phyloP scores from a whole-genome alignment of 202 grass and related monocot species.

The Dendrocalamus latiflorus region DNA sequence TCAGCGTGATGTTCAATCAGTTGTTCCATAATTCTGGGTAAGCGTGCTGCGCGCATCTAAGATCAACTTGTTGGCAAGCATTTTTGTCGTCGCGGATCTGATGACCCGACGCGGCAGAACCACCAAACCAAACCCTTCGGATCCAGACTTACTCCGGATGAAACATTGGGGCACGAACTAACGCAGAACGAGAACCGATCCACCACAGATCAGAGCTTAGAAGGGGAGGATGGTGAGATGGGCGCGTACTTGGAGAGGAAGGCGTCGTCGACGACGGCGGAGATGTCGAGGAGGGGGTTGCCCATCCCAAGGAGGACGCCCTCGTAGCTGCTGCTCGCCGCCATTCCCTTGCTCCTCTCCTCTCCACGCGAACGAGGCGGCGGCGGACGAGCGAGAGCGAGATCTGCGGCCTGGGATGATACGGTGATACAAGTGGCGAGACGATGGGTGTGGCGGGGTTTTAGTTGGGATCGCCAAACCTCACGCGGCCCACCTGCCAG shows the following conservation, averaged over 20 bases:
- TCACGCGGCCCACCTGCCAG: too few species aligned
- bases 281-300: constrained; percentile 98
- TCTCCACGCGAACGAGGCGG: too few species aligned
- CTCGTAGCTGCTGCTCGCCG: too few species aligned
- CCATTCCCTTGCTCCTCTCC: too few species aligned
- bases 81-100: constrained; percentile 24
- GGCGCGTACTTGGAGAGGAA: constrained; percentile 68
- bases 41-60: constrained; percentile 5
- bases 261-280: constrained; percentile 93
- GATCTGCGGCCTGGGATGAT: too few species aligned
- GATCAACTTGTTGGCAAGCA: background rate
- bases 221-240: background rate
- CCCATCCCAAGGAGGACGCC: constrained; percentile 94
- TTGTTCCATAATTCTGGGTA: constrained; percentile 1
- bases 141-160: too few species aligned
- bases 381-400: too few species aligned
- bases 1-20: too few species aligned
- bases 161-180: too few species aligned
- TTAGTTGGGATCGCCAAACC: too few species aligned
- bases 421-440: too few species aligned
- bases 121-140: background rate
- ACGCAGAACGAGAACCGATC: background rate
- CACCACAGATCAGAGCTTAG: background rate
- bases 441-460: too few species aligned
- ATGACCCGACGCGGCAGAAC: background rate